A percentile compares a stretch with the other conserved stretches of the same genome.
Conservation (phyloP, 306 rosid species). For the Pyrus bretschneideri region DNA sequence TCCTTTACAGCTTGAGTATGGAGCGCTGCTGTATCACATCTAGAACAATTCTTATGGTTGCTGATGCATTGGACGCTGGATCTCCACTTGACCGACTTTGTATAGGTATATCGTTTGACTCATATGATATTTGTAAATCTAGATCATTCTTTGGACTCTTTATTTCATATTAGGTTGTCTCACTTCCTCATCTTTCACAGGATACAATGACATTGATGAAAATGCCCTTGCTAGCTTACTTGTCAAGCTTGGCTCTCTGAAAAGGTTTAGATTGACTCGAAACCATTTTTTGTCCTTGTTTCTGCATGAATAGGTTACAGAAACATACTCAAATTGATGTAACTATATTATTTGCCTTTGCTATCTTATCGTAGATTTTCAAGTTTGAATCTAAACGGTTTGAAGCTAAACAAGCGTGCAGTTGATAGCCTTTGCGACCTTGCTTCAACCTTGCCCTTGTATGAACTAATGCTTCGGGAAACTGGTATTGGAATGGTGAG, state of each 20-base stretch:
- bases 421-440: slow-evolving; percentile 66
- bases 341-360: neutral
- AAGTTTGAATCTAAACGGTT: slow-evolving; percentile 65
- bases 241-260: slow-evolving; percentile 58
- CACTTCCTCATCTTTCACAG: slow-evolving; percentile 32
- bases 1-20: slow-evolving; percentile 69
- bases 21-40: slow-evolving; percentile 77
- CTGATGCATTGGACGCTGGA: slow-evolving; percentile 56
- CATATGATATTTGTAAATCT: slow-evolving; percentile 5
- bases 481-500: slow-evolving; percentile 84
- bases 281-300: neutral
- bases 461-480: slow-evolving; percentile 61
- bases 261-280: slow-evolving; percentile 47
- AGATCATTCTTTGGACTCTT: neutral
- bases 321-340: slow-evolving; percentile 2
- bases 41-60: slow-evolving; percentile 67
- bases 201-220: slow-evolving; percentile 70
- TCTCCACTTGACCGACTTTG: slow-evolving; percentile 66
- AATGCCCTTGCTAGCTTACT: slow-evolving; percentile 53
- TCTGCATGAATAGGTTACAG: neutral
- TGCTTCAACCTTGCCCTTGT: slow-evolving; percentile 46
- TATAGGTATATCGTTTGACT: slow-evolving; percentile 45
- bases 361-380: slow-evolving; percentile 45
- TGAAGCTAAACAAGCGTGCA: slow-evolving; percentile 75
- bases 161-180: slow-evolving; percentile 12